Evolutionary conservation across 768 basidiomycete genomes (phyloP).

Genomic region (Termitomyces sp.): DNA sequence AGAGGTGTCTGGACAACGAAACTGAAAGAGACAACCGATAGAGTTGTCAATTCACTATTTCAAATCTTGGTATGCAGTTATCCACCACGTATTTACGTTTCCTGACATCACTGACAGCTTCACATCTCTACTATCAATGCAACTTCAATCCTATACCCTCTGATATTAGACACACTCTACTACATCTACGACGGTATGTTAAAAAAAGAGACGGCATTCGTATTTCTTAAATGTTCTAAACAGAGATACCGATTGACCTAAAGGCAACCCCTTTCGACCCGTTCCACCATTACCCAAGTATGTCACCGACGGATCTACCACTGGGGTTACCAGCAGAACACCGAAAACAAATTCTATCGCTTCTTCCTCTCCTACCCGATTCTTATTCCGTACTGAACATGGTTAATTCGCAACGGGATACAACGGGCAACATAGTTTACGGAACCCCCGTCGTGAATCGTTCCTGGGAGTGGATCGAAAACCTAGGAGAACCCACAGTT

Average conservation of each 20-base stretch:
- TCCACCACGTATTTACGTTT: conserved; percentile 3
- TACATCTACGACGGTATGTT: conserved; percentile 72
- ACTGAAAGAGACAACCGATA: conserved; percentile 42
- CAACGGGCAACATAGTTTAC: conserved; percentile 44
- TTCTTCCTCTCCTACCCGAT: conserved; percentile 55
- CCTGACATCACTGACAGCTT: conserved; percentile 33
- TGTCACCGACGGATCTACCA: conserved; percentile 49
- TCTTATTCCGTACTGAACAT: conserved; percentile 54
- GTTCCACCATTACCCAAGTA: conserved; percentile 60
- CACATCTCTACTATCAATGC: conserved; percentile 51
- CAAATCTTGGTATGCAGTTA: conserved; percentile 45
- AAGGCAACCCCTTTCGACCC: conserved; percentile 57
- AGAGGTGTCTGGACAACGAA: conserved; percentile 51
- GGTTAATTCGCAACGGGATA: conserved; percentile 54
- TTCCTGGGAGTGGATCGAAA: conserved; percentile 88
- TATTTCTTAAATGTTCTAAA: background rate
- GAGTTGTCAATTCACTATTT: conserved; percentile 42
- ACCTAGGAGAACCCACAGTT: conserved; percentile 55
- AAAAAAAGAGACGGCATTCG: background rate
- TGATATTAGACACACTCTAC: conserved; percentile 71
- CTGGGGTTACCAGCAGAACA: conserved; percentile 54
- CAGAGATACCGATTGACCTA: conserved; percentile 61
- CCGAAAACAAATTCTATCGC: conserved; percentile 50
- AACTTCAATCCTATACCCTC: conserved; percentile 56
- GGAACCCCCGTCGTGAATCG: conserved; percentile 61